phyloP scores from a whole-genome alignment of 1,284 basidiomycete species.

The Cryptococcus sp. region DNA sequence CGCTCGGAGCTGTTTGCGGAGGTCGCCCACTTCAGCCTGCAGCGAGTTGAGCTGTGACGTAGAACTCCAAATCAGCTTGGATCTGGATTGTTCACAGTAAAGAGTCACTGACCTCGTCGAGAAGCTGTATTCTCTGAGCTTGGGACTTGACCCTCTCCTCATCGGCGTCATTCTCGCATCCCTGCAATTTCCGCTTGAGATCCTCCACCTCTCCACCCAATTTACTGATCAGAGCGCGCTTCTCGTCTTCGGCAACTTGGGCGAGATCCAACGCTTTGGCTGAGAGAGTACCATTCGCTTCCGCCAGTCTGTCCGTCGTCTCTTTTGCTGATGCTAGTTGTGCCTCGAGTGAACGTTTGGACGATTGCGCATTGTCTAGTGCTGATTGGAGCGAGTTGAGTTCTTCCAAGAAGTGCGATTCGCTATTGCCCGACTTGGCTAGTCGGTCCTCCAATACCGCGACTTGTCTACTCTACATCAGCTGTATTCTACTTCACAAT shows the following conservation, averaged over 20 bases:
- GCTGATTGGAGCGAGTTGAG: constrained; percentile 64
- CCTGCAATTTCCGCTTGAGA: constrained; percentile 32
- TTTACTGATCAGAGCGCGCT: constrained; percentile 25
- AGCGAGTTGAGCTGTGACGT: constrained; percentile 46
- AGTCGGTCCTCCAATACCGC: constrained; percentile 72
- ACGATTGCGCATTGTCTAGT: constrained; percentile 63
- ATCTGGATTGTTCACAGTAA: not conserved
- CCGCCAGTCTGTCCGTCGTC: constrained; percentile 67
- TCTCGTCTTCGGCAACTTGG: constrained; percentile 64
- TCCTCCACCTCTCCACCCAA: constrained; percentile 42
- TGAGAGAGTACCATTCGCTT: constrained; percentile 74
- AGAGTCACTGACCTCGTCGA: constrained; percentile 48
- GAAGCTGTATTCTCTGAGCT: constrained; percentile 49
- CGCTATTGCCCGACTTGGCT: constrained; percentile 48
- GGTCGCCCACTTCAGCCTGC: constrained; percentile 49
- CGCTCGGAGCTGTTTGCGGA: constrained; percentile 45
- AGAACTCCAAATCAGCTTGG: not conserved
- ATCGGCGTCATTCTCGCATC: constrained; percentile 44
- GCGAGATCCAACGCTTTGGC: constrained; percentile 71
- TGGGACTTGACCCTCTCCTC: constrained; percentile 43
- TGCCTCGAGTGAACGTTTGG: constrained; percentile 71
- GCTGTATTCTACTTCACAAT: constrained; percentile 52
- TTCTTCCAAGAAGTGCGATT: constrained; percentile 59
- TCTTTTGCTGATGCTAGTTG: constrained; percentile 70
- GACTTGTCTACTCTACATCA: constrained; percentile 67